Percentiles rank a stretch among this genome's conserved stretches.
These are phyloP conservation scores for Agrocybe praecox DNA, from an alignment of 768 basidiomycete genomes.

Conservation along the genomic window DNA sequence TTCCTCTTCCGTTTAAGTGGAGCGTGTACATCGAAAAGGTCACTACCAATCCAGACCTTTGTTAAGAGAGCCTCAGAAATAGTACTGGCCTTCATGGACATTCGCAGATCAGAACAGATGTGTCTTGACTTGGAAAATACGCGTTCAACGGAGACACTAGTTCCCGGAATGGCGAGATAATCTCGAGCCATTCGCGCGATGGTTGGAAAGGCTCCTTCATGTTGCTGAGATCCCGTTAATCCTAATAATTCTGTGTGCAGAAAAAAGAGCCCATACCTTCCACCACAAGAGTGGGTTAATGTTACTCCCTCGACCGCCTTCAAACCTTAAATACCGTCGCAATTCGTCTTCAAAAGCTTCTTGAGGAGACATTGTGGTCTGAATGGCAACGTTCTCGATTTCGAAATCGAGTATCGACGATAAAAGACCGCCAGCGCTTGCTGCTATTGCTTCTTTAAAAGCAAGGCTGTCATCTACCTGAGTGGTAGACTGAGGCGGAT, in stretches of 20 bases:
- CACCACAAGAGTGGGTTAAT: constrained; percentile 29
- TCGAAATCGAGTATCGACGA: neutral
- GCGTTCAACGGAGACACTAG: constrained; percentile 27
- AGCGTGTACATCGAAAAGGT: constrained; percentile 8
- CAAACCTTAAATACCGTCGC: constrained; percentile 16
- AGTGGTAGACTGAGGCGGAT: neutral
- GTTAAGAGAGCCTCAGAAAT: constrained; percentile 25
- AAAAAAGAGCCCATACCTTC: constrained; percentile 26
- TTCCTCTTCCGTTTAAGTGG: neutral
- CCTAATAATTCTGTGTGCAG: neutral
- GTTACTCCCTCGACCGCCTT: constrained; percentile 13
- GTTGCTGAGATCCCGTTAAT: neutral
- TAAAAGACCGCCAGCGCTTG: neutral
- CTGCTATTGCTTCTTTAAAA: neutral
- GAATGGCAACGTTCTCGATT: neutral
- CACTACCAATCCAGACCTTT: constrained; percentile 28
- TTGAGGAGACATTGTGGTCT: neutral
- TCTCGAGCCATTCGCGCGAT: constrained; percentile 29
- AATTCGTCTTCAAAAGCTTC: constrained; percentile 20
- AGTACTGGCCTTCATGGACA: constrained; percentile 29
- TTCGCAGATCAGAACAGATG: constrained; percentile 26
- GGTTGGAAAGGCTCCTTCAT: constrained; percentile 19
- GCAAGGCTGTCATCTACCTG: neutral
- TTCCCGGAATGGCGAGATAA: constrained; percentile 32
- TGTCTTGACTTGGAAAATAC: constrained; percentile 32